These are phyloP conservation scores for Gossypium trilobum DNA, from an alignment of 441 rosid genomes.

Conservation along the genomic window DNA sequence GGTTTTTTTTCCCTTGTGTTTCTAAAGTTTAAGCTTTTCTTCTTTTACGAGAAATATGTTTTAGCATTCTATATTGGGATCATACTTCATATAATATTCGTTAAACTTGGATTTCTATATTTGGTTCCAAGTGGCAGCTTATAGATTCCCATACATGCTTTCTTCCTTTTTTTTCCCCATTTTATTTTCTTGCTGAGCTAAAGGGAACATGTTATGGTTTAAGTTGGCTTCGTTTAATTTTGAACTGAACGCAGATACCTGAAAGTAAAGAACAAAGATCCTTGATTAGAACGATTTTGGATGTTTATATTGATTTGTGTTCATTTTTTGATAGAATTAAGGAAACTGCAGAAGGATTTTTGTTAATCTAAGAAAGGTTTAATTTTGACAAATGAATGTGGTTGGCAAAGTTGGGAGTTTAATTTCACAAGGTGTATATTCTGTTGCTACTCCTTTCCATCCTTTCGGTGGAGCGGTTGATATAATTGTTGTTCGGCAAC, in stretches of 20 bases:
- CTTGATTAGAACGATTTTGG: neutral
- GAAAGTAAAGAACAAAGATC: neutral
- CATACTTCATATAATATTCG: neutral
- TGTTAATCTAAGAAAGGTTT: conserved; percentile 1
- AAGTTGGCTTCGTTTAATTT: conserved; percentile 1
- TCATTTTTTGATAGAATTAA: neutral
- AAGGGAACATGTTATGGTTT: conserved; percentile 2
- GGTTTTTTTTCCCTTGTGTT: neutral
- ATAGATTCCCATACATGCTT: neutral
- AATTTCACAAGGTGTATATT: conserved; percentile 74
- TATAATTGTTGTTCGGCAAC: conserved; percentile 77
- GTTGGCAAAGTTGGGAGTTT: conserved; percentile 80
- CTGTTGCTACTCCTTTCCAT: conserved; percentile 88
- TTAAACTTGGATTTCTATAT: conserved; percentile 7
- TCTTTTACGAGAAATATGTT: neutral
- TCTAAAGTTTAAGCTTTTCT: neutral
- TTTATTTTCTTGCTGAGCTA: conserved; percentile 1
- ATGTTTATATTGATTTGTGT: neutral
- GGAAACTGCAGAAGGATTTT: neutral
- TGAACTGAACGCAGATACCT: conserved; percentile 14
- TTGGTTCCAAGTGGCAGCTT: conserved; percentile 15
- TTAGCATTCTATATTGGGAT: neutral
- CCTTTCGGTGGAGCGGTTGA: conserved; percentile 94
- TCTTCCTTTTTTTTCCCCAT: neutral
- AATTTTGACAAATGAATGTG: conserved; percentile 56